Base-by-base conservation (phyloP, 768 basidiomycete species). In the Leccinellum rugosiceps region DNA sequence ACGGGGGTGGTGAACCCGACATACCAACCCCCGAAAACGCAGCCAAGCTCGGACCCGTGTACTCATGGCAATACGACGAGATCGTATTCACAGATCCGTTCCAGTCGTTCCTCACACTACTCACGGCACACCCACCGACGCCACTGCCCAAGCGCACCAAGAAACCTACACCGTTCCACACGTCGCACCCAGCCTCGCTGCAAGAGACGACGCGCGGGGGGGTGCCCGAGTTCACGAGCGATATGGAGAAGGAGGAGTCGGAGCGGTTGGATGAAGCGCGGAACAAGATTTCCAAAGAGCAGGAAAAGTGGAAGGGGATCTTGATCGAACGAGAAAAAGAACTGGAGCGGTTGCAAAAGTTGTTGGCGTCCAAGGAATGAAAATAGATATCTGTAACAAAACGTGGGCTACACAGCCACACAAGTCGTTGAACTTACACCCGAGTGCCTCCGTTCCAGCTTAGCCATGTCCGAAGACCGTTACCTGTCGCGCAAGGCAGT, bases 51-150 rank as follows among this genome's bases (percentile, higher is more conserved):
- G 88, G 87, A 1, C 89, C 91, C 0, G 92, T 99, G 28, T 90
- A 97, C 70, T 90, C 93, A 0, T 99, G 96, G 95, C 96, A 98
- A 67, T 98, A 98, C 75, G 96, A 98, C 73, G 97, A 99, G 74
- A 83, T 98, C 61, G 92, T 98, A 52, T 98, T 99, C 75, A 83
- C 86, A 67, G 96, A 98, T 64, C 97, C 97, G 1, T 92, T 88
- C 61, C 86, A 90, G 57, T 79, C 85, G 35, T 94, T 98, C 75
- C 82, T 97, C 59, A 84, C 85, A 63, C 78, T 90, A 50, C 82
- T 98, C 52, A 88, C 86, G 0, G 75, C 79, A n/a, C 83, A 95
- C 67, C 86, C 92, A 2, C 94, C 95, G 0, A 94, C 90, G 0
- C 85, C 85, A 3, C 76, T 98, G 0, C 89, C 91, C 1, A 88